Percentiles rank a stretch among this genome's conserved stretches.
Evolutionary conservation across 2,329 filamentous ascomycete species (phyloP).

Genomic region (Aspergillus sp.): DNA sequence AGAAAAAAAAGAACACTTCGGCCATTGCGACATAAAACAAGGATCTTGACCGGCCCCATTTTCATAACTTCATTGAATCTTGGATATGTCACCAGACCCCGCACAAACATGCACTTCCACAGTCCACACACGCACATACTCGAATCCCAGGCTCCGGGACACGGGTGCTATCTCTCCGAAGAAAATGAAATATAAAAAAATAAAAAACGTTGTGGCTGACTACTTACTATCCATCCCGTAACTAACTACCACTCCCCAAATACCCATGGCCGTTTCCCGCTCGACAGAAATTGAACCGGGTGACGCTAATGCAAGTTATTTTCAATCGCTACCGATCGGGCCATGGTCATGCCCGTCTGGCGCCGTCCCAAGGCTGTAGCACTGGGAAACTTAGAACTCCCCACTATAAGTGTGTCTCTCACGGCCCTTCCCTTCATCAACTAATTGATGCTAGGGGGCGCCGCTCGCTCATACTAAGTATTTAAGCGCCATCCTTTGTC

Average conservation of each 20-base stretch:
- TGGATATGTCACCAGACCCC: constrained; percentile 18
- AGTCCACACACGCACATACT: too few species aligned
- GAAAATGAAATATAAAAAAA: too few species aligned
- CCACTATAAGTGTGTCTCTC: constrained; percentile 20
- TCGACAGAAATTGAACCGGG: constrained; percentile 24
- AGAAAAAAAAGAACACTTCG: neutral
- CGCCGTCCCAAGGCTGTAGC: constrained; percentile 39
- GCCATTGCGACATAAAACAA: constrained; percentile 1
- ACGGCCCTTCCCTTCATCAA: constrained; percentile 14
- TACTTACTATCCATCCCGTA: neutral
- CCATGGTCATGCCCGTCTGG: constrained; percentile 17
- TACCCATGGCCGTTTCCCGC: constrained; percentile 1
- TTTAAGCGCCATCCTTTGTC: neutral
- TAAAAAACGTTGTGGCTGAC: constrained; percentile 1
- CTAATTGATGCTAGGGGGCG: neutral
- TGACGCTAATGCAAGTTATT: constrained; percentile 44
- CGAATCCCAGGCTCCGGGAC: constrained; percentile 17
- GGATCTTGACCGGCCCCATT: constrained; percentile 9
- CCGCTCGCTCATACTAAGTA: too few species aligned
- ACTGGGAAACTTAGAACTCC: constrained; percentile 37
- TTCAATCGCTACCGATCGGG: constrained; percentile 24
- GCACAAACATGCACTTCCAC: constrained; percentile 6
- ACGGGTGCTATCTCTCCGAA: constrained; percentile 11
- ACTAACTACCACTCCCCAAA: neutral
- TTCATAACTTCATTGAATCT: constrained; percentile 4